Evolutionary conservation across 2,329 filamentous ascomycete genomes (phyloP).

Genomic region (Aspergillus hiratsukae): DNA sequence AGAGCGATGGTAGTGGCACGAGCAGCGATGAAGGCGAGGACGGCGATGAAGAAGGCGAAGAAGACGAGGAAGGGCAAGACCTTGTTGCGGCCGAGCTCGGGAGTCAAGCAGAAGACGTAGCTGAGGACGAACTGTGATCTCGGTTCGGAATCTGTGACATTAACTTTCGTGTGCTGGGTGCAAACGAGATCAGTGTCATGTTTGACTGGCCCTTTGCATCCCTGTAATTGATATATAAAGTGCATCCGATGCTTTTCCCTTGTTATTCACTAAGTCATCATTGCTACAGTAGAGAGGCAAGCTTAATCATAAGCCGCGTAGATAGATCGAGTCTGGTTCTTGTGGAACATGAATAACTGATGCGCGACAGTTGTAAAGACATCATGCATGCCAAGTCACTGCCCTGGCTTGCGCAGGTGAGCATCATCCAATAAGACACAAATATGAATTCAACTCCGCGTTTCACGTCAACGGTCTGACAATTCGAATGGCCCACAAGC

Average conservation of each 20-base stretch:
- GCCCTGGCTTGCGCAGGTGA: neutral
- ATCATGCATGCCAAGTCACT: neutral
- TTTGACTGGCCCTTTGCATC: neutral
- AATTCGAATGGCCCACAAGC: neutral
- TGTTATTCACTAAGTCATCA: neutral
- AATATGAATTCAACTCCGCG: neutral
- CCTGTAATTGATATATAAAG: neutral
- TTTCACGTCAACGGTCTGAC: neutral
- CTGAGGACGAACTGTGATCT: constrained; percentile 24
- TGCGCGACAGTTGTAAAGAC: neutral
- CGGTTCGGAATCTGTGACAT: neutral
- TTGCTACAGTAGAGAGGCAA: neutral
- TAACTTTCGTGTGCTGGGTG: neutral
- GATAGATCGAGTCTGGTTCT: neutral
- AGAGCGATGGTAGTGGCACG: constrained; percentile 45
- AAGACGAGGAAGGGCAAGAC: constrained; percentile 30
- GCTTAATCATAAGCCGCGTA: neutral
- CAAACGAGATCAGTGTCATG: neutral
- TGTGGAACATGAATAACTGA: neutral
- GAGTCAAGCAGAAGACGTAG: constrained; percentile 41
- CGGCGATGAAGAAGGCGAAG: constrained; percentile 23
- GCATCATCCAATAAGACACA: neutral
- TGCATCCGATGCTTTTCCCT: neutral
- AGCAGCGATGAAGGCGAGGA: constrained; percentile 41
- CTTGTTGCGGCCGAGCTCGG: constrained; percentile 41